These are phyloP conservation scores for Penicillium pancosmium DNA, from an alignment of 495 filamentous ascomycete species.

Conservation along the genomic window DNA sequence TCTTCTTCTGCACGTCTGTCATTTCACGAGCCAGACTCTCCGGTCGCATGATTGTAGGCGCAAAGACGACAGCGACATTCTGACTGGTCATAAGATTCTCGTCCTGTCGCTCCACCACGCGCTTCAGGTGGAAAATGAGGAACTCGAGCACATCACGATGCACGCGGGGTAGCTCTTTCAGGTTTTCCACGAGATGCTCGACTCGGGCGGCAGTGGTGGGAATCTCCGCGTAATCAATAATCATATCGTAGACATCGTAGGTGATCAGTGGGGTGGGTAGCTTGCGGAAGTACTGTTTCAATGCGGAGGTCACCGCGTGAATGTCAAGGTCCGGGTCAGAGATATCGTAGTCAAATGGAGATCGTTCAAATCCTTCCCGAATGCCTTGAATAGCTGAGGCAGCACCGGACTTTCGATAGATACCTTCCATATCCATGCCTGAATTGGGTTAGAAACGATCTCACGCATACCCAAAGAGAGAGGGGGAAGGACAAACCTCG, in stretches of 20 bases:
- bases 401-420: constrained; percentile 97
- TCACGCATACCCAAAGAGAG: neutral
- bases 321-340: constrained; percentile 94
- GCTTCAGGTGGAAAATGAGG: constrained; percentile 88
- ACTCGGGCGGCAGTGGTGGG: constrained; percentile 53
- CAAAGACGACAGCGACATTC: constrained; percentile 96
- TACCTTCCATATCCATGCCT: constrained; percentile 98
- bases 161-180: constrained; percentile 75
- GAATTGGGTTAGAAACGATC: constrained; percentile 1
- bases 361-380: constrained; percentile 86
- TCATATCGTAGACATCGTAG: constrained; percentile 85
- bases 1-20: constrained; percentile 93
- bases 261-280: constrained; percentile 90
- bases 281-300: constrained; percentile 98
- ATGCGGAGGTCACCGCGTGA: constrained; percentile 89
- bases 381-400: constrained; percentile 83
- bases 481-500: constrained; percentile 56
- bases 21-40: constrained; percentile 88
- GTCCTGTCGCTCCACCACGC: constrained; percentile 78
- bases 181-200: constrained; percentile 64
- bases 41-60: constrained; percentile 95
- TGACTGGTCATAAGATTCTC: constrained; percentile 94
- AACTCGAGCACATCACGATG: constrained; percentile 92
- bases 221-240: constrained; percentile 70
- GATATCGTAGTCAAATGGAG: constrained; percentile 74